phyloP scores from a whole-genome alignment of 2,329 filamentous ascomycete species.

The Aspergillus intermedius region DNA sequence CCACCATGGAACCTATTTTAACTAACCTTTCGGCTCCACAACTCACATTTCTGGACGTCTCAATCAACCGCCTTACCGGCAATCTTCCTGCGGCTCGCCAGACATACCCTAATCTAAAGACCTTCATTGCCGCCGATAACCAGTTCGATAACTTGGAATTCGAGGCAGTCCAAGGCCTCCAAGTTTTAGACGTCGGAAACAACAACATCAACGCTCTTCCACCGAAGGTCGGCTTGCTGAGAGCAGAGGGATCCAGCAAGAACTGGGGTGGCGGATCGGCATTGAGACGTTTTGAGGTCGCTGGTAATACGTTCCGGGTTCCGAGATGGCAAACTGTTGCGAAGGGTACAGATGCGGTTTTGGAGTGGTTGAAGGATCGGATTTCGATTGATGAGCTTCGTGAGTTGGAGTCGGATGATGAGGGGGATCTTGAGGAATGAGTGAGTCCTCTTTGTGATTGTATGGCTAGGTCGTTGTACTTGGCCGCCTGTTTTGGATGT shows the following conservation, averaged over 20 bases:
- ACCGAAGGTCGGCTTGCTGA: slow-evolving; percentile 70
- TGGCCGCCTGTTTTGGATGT: background rate
- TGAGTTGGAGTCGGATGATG: slow-evolving; percentile 29
- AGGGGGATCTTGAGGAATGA: slow-evolving; percentile 8
- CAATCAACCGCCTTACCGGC: slow-evolving; percentile 69
- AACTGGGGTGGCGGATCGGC: slow-evolving; percentile 41
- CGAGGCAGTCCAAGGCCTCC: slow-evolving; percentile 66
- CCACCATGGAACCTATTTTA: slow-evolving; percentile 60
- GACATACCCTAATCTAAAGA: slow-evolving; percentile 62
- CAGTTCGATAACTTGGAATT: slow-evolving; percentile 66
- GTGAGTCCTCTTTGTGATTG: background rate
- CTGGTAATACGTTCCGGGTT: slow-evolving; percentile 80
- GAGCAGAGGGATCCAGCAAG: slow-evolving; percentile 44
- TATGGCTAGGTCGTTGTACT: too few species aligned
- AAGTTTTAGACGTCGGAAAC: slow-evolving; percentile 70
- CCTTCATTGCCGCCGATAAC: slow-evolving; percentile 73
- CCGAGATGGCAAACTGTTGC: slow-evolving; percentile 78
- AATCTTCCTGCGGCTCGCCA: slow-evolving; percentile 60
- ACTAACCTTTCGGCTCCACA: slow-evolving; percentile 63
- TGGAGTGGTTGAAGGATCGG: slow-evolving; percentile 72
- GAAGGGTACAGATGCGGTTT: slow-evolving; percentile 76
- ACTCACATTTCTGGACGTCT: slow-evolving; percentile 72
- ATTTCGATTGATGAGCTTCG: slow-evolving; percentile 51
- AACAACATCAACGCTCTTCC: slow-evolving; percentile 82
- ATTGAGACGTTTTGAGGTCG: slow-evolving; percentile 65